Evolutionary conservation across 2,329 filamentous ascomycete species (phyloP).

Genomic region (Arthrobotrys pseudoclavata): DNA sequence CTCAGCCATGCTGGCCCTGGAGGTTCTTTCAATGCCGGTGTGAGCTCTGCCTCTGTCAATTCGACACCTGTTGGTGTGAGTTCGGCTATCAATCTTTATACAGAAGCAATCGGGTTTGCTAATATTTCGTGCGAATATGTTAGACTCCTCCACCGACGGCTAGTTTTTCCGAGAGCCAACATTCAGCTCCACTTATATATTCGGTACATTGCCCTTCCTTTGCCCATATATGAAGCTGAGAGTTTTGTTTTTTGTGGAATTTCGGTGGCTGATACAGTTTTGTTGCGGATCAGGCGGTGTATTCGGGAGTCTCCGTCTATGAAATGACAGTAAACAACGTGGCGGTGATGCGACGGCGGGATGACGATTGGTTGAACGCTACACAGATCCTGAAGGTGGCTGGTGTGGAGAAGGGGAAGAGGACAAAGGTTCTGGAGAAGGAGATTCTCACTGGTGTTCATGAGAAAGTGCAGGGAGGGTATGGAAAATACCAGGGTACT

Average conservation of each 20-base stretch:
- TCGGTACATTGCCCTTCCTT: conserved; percentile 39
- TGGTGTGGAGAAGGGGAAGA: conserved; percentile 95
- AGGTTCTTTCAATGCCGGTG: conserved; percentile 57
- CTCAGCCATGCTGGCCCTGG: conserved; percentile 56
- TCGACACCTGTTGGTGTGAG: conserved; percentile 56
- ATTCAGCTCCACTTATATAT: conserved; percentile 51
- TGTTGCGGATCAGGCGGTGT: conserved; percentile 75
- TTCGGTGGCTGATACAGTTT: conserved; percentile 19
- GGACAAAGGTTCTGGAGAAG: conserved; percentile 97
- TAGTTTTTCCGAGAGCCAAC: conserved; percentile 25
- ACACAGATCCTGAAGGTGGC: conserved; percentile 98
- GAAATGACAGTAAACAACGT: conserved; percentile 97
- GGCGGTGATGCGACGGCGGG: conserved; percentile 93
- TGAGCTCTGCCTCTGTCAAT: conserved; percentile 59
- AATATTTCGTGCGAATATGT: neutral
- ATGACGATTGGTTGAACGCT: conserved; percentile 96
- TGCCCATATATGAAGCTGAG: neutral
- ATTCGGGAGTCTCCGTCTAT: conserved; percentile 95
- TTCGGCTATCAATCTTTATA: conserved; percentile 5
- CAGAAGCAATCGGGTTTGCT: neutral
- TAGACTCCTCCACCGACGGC: conserved; percentile 54
- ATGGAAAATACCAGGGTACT: conserved; percentile 98
- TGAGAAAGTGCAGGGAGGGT: conserved; percentile 98
- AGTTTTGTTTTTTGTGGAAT: neutral
- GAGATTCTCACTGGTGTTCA: conserved; percentile 96